Evolutionary conservation across 768 basidiomycete species (phyloP).

Genomic region (Panaeolus papilionaceus): DNA sequence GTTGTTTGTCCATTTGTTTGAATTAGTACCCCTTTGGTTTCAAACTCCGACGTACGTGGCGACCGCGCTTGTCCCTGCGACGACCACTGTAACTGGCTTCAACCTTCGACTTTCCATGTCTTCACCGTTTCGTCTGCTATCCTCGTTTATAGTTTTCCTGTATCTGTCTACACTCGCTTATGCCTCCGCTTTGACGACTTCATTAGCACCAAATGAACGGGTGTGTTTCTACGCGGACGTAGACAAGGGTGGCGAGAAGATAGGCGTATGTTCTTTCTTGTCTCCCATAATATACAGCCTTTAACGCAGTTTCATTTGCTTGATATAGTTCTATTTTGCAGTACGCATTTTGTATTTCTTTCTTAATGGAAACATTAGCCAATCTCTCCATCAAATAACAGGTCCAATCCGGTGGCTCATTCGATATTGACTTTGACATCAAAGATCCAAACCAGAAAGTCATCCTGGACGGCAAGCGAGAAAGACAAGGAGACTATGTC

Average conservation of each 20-base stretch:
- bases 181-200: constrained; percentile 80
- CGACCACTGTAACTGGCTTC: constrained; percentile 3
- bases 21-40: constrained; percentile 13
- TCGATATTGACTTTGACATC: constrained; percentile 94
- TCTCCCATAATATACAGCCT: not conserved
- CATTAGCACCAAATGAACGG: constrained; percentile 78
- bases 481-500: constrained; percentile 97
- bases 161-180: constrained; percentile 39
- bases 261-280: constrained; percentile 64
- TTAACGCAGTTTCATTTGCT: constrained; percentile 18
- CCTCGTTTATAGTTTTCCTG: constrained; percentile 42
- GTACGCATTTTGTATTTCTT: constrained; percentile 50
- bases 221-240: constrained; percentile 96
- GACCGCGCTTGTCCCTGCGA: constrained; percentile 13
- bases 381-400: constrained; percentile 33
- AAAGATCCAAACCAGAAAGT: constrained; percentile 91
- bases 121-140: constrained; percentile 34
- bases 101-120: constrained; percentile 29
- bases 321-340: constrained; percentile 92
- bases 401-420: constrained; percentile 97
- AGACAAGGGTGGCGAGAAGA: constrained; percentile 94
- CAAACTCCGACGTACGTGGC: constrained; percentile 18
- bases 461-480: constrained; percentile 85
- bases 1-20: constrained; percentile 8
- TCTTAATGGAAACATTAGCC: constrained; percentile 1